Conservation (phyloP, 495 filamentous ascomycete genomes). For the Podospora pseudocomata region DNA sequence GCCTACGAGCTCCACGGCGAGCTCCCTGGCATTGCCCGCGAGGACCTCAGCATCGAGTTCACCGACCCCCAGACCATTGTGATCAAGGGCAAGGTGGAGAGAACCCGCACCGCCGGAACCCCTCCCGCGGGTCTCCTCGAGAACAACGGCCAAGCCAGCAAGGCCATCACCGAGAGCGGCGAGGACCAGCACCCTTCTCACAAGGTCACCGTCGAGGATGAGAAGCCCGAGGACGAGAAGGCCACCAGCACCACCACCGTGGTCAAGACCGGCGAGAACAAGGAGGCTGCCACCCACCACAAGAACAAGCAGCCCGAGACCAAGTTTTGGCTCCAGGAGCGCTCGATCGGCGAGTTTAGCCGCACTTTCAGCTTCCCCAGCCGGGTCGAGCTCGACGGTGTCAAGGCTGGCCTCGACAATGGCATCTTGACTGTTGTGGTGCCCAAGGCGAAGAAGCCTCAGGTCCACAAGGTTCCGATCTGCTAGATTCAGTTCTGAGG, state of each 20-base stretch:
- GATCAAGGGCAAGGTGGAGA: conserved; percentile 66
- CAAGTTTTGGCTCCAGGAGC: conserved; percentile 77
- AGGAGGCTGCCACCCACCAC: conserved; percentile 8
- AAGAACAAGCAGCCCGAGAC: conserved; percentile 36
- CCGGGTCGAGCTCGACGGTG: conserved; percentile 67
- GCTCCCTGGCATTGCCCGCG: conserved; percentile 74
- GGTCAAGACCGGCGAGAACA: background rate
- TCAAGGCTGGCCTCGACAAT: conserved; percentile 60
- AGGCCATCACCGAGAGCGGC: conserved; percentile 16
- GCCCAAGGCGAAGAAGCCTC: conserved; percentile 56
- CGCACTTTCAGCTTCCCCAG: conserved; percentile 71
- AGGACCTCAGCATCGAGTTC: conserved; percentile 80
- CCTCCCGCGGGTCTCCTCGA: conserved; percentile 41
- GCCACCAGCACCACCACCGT: conserved; percentile 15
- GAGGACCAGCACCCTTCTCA: conserved; percentile 20
- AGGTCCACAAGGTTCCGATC: conserved; percentile 16
- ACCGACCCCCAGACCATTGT: conserved; percentile 70
- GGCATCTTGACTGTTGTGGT: conserved; percentile 61
- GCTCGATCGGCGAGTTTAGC: conserved; percentile 70
- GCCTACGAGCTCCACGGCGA: conserved; percentile 82
- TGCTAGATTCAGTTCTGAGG: background rate
- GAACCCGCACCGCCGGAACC: conserved; percentile 44
- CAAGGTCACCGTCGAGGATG: conserved; percentile 21
- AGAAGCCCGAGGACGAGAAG: conserved; percentile 21
- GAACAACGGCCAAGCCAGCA: conserved; percentile 6